Base-by-base conservation (phyloP, 75 land plant species). In the Picea sitchensis region DNA sequence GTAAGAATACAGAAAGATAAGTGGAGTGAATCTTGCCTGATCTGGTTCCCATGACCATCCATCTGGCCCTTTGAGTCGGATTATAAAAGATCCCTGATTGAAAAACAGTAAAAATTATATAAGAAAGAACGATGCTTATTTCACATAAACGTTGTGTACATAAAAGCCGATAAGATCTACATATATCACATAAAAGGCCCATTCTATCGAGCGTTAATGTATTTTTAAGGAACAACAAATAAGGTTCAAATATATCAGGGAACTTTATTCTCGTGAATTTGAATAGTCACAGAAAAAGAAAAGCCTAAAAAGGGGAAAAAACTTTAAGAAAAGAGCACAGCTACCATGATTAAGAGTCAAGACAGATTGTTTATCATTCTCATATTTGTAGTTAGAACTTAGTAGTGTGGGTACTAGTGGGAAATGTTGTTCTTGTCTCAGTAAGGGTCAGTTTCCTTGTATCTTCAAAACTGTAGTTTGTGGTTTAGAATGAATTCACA, bases 21-120 rank as follows among this genome's bases (percentile, higher is more conserved):
- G 36, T 17, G 51, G 77, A 23, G 38, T 60, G 15, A 59, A 61
- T 36, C 61, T 31, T 54, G 90, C 98, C 84, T 88, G 89, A 69
- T 90, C 82, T 34, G 99, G 99, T 51, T 86, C 71, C 90, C 95
- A 96, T 47, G 99, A 91, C 99, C 99, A 96, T 61, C 99, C 99
- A 73, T 91, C 81, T 59, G 99, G 99, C 57, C 98, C 99, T 79
- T 85, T 87, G 31, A 96, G 81, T 73, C 86, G 77, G 80, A 96
- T 79, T 15, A 87, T 78, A 82, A 92, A 94, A 21, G 93, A 86
- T 58, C 99, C 99, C 99, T 94, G 87, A 56, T 83, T 23, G 21
- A 54, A 79, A 36, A 79, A 79, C 57, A 21, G 32, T 20, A 62
- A 5, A 21, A 62, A 44, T 31, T 36, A 31, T 20, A 5, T 62